A percentile compares a stretch with the other conserved stretches of the same genome.
phyloP scores from a whole-genome alignment of 129 eudicot genomes.

The Chrysanthemum makinoi region DNA sequence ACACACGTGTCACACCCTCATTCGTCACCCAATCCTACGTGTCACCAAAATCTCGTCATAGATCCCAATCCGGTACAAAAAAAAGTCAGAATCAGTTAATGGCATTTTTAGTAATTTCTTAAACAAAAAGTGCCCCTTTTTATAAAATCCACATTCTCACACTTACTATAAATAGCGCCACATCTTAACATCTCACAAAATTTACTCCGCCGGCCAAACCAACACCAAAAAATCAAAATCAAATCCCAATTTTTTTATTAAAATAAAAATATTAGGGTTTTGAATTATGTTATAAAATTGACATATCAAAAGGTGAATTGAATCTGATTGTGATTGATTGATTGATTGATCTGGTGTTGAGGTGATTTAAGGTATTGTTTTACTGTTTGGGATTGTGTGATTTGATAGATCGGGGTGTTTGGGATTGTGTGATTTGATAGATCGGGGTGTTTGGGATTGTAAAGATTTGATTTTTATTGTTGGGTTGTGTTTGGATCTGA shows the following conservation, averaged over 20 bases:
- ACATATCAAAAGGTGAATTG: slow-evolving; percentile 8
- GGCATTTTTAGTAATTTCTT: slow-evolving; percentile 40
- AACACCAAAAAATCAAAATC: not conserved
- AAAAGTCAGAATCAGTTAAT: slow-evolving; percentile 33
- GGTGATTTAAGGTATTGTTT: slow-evolving; percentile 21
- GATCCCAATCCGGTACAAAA: slow-evolving; percentile 29
- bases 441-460: slow-evolving; percentile 34
- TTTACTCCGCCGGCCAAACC: slow-evolving; percentile 59
- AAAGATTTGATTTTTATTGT: slow-evolving; percentile 16
- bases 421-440: slow-evolving; percentile 12
- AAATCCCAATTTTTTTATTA: not conserved
- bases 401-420: slow-evolving; percentile 16
- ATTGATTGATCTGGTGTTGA: slow-evolving; percentile 32
- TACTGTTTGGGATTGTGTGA: slow-evolving; percentile 34
- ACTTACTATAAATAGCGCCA: slow-evolving; percentile 14
- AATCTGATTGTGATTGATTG: slow-evolving; percentile 25
- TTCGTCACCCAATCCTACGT: slow-evolving; percentile 21
- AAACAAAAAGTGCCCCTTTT: slow-evolving; percentile 23
- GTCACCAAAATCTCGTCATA: slow-evolving; percentile 40
- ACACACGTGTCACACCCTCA: not conserved
- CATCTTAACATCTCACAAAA: slow-evolving; percentile 1
- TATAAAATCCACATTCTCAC: not conserved
- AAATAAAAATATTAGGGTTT: slow-evolving; percentile 3
- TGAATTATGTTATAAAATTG: slow-evolving; percentile 15
- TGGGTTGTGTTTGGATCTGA: not conserved